These are phyloP conservation scores for Crepidotus variabilis DNA, from an alignment of 768 basidiomycete genomes.

Conservation along the genomic window DNA sequence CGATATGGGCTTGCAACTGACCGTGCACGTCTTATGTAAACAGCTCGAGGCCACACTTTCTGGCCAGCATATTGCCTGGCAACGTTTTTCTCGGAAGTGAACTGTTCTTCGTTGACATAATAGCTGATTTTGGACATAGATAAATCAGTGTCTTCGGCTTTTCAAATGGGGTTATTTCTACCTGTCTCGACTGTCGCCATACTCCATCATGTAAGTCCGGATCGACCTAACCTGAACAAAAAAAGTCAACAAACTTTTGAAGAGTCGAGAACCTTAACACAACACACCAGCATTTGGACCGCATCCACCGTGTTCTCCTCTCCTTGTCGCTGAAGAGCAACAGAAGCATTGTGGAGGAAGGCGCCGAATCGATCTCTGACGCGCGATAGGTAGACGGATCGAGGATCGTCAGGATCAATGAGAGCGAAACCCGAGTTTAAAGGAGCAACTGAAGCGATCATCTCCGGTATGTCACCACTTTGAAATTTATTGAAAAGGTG, in stretches of 20 bases:
- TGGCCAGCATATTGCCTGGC: conserved; percentile 67
- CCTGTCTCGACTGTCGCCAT: conserved; percentile 67
- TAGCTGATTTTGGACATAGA: conserved; percentile 33
- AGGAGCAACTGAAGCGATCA: conserved; percentile 63
- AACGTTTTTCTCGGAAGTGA: conserved; percentile 58
- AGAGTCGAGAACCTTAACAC: background rate
- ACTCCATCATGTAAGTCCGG: conserved; percentile 69
- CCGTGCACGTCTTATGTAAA: conserved; percentile 67
- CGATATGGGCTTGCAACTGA: conserved; percentile 21
- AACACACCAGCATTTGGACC: conserved; percentile 63
- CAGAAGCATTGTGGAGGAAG: conserved; percentile 70
- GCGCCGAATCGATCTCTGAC: conserved; percentile 62
- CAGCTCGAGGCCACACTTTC: conserved; percentile 73
- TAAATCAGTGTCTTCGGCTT: background rate
- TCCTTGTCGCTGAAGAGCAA: conserved; percentile 64
- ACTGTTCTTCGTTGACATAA: conserved; percentile 53
- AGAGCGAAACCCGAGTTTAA: conserved; percentile 67
- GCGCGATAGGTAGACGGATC: conserved; percentile 54
- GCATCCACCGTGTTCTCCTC: conserved; percentile 82
- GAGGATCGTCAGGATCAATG: conserved; percentile 58
- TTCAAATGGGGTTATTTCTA: conserved; percentile 6
- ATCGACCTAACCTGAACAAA: conserved; percentile 56
- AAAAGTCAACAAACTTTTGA: background rate
- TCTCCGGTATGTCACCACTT: conserved; percentile 74
- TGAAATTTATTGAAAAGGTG: background rate